Evolutionary conservation across 139 green algal species (phyloP).

Genomic region (Chlorella sp.): DNA sequence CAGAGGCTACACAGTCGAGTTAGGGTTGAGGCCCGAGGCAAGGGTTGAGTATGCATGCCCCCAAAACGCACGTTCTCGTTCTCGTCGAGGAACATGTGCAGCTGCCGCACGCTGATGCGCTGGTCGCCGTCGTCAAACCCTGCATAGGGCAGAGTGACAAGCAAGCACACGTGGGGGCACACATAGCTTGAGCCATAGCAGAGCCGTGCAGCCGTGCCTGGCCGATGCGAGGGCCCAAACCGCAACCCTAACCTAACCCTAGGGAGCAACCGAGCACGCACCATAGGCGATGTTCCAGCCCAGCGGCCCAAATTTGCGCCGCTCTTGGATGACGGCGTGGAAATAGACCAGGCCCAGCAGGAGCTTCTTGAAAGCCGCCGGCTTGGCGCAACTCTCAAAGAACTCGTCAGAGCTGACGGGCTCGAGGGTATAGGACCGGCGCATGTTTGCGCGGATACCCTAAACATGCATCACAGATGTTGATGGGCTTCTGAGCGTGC

Average conservation of each 20-base stretch:
- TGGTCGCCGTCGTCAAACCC: conserved; percentile 68
- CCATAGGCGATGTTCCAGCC: conserved; percentile 63
- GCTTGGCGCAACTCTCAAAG: conserved; percentile 43
- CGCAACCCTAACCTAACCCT: no score
- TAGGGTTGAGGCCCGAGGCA: no score
- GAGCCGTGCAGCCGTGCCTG: no score
- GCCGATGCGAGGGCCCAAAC: no score
- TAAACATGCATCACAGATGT: no score
- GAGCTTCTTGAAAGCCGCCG: conserved; percentile 53
- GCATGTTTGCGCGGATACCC: conserved; percentile 63
- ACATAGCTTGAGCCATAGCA: no score
- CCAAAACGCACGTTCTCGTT: neutral
- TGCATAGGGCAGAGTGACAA: no score
- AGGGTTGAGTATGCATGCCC: no score
- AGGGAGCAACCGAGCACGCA: no score
- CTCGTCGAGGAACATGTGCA: conserved; percentile 44
- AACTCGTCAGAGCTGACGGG: conserved; percentile 42
- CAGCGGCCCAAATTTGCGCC: conserved; percentile 51
- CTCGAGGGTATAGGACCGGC: conserved; percentile 55
- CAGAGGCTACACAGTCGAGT: no score
- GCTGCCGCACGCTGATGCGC: conserved; percentile 59
- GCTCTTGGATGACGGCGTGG: conserved; percentile 53
- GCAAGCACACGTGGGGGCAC: no score
- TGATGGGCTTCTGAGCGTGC: no score
- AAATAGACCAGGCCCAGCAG: conserved; percentile 61